These are phyloP conservation scores for Antitrichia curtipendula DNA, from an alignment of 225 moss, liverwort and hornwort species.

Conservation along the genomic window DNA sequence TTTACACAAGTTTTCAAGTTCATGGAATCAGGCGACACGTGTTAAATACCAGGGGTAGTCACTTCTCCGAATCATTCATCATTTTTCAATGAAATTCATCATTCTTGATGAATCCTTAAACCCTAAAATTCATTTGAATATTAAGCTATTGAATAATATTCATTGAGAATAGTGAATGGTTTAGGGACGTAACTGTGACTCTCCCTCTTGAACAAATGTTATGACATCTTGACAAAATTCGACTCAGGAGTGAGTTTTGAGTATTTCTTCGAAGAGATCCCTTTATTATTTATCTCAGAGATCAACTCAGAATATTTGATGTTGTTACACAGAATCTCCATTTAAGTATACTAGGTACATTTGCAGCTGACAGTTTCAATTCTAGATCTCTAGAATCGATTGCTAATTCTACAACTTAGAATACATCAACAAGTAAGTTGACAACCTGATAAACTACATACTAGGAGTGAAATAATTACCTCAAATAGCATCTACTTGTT, in stretches of 20 bases:
- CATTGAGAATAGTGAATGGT: not conserved
- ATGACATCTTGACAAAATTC: not conserved
- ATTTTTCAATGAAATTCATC: not conserved
- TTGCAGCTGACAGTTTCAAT: not conserved
- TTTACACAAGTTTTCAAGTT: not conserved
- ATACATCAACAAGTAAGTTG: not conserved
- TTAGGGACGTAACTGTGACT: not conserved
- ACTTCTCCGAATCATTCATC: not conserved
- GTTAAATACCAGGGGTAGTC: not conserved
- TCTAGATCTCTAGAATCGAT: not conserved
- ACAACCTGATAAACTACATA: not conserved
- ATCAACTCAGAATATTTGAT: not conserved
- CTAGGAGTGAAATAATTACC: not conserved
- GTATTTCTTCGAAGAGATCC: not conserved
- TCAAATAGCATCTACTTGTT: not conserved
- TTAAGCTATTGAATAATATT: not conserved
- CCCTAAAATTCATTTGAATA: not conserved
- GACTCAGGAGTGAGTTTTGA: not conserved
- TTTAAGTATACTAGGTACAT: not conserved
- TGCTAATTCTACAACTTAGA: not conserved
- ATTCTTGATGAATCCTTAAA: not conserved
- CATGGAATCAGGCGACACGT: not conserved
- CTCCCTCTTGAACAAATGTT: not conserved
- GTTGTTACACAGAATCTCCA: not conserved
- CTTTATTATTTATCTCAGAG: not conserved